A percentile compares a stretch with the other conserved stretches of the same genome.
Evolutionary conservation across 192 early-diverging fungal species (phyloP).

Genomic region (Backusella westeae): DNA sequence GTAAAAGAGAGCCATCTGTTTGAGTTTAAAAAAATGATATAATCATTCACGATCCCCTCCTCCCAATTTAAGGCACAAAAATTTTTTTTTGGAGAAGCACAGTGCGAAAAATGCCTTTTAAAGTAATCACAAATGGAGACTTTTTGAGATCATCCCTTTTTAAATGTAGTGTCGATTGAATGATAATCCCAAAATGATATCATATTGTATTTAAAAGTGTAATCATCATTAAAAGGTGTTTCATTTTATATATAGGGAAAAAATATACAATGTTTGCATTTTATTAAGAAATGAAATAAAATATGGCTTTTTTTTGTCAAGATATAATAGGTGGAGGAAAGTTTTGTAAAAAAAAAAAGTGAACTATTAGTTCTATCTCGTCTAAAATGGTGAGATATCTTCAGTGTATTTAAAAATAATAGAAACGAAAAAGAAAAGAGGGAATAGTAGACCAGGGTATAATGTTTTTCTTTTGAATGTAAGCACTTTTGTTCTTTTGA

Average conservation of each 20-base stretch:
- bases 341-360: not conserved
- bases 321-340: not conserved
- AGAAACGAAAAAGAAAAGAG: not conserved
- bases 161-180: not conserved
- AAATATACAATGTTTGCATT: not conserved
- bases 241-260: not conserved
- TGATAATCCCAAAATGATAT: not conserved
- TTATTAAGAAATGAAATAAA: not conserved
- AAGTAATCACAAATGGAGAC: slow-evolving; percentile 1
- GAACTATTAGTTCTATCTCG: not conserved
- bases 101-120: not conserved
- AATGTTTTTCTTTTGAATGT: not conserved
- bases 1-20: not conserved
- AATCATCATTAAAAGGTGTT: not conserved
- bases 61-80: not conserved
- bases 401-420: not conserved
- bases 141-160: slow-evolving; percentile 1
- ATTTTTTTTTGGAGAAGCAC: not conserved
- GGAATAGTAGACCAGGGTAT: not conserved
- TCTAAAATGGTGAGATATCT: not conserved
- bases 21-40: not conserved
- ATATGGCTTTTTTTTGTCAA: not conserved
- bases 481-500: not conserved
- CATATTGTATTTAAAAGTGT: not conserved
- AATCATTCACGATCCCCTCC: not conserved